A percentile compares a stretch with the other conserved stretches of the same genome.
Evolutionary conservation across 108 stramenopile species (phyloP).

Genomic region (Pseudonitzschia multiseries): DNA sequence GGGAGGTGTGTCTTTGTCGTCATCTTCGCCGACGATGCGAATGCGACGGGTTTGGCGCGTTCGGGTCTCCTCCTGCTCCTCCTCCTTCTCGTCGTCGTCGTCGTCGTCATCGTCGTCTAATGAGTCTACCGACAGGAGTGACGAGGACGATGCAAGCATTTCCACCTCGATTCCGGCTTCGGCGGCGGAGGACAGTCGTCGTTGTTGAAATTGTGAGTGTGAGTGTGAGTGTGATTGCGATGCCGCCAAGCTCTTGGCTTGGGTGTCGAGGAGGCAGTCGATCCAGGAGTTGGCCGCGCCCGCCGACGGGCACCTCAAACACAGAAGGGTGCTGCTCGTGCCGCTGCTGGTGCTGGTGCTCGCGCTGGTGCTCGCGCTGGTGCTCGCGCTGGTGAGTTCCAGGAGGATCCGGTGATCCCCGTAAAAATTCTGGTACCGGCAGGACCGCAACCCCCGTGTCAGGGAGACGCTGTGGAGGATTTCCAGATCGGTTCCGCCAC

Average conservation of each 20-base stretch:
- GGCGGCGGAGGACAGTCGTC: no score
- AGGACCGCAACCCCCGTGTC: background rate
- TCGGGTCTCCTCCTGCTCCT: background rate
- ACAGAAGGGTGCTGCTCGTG: constrained; percentile 12
- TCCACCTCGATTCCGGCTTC: constrained; percentile 7
- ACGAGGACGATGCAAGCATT: background rate
- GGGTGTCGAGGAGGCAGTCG: background rate
- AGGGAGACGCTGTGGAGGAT: constrained; percentile 81
- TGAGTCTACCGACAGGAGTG: background rate
- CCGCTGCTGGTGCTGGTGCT: no score
- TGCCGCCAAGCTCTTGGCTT: background rate
- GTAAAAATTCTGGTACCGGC: constrained; percentile 15
- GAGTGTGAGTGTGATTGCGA: no score
- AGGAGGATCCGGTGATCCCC: constrained; percentile 8
- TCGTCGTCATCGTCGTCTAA: background rate
- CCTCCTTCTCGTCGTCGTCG: background rate
- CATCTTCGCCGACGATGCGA: background rate
- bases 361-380: no score
- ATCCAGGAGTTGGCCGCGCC: constrained; percentile 75
- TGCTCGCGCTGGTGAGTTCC: background rate
- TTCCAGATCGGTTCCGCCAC: constrained; percentile 39
- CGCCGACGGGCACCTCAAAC: constrained; percentile 69
- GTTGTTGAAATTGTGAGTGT: no score
- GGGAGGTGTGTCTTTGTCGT: background rate
- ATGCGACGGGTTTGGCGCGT: background rate